These are phyloP conservation scores for Evansstolkia leycettana DNA, from an alignment of 495 filamentous ascomycete genomes.

Conservation along the genomic window DNA sequence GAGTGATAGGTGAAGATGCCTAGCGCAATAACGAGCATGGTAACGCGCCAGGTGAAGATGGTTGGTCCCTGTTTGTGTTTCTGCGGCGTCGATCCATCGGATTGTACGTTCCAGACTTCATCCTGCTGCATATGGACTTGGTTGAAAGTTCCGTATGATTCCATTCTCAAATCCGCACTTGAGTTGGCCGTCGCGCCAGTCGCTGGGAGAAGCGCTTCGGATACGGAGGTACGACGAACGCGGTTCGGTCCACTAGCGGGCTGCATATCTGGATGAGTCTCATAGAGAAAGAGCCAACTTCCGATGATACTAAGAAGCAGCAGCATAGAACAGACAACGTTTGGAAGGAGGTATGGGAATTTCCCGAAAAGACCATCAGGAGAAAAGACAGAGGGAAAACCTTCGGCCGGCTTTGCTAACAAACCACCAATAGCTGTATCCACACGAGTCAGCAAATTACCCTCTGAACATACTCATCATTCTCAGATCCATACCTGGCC, in stretches of 20 bases:
- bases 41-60: conserved; percentile 52
- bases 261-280: conserved; percentile 74
- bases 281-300: conserved; percentile 62
- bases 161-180: conserved; percentile 55
- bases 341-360: conserved; percentile 76
- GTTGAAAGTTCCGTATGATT: conserved; percentile 72
- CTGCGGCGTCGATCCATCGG: conserved; percentile 30
- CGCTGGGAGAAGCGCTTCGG: conserved; percentile 60
- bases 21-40: conserved; percentile 58
- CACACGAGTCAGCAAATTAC: conserved; percentile 8
- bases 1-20: conserved; percentile 80
- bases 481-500: conserved; percentile 42
- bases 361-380: conserved; percentile 50
- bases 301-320: conserved; percentile 61
- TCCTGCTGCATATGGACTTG: conserved; percentile 37
- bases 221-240: conserved; percentile 41
- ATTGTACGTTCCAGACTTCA: conserved; percentile 34
- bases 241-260: conserved; percentile 36
- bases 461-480: conserved; percentile 8
- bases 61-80: conserved; percentile 24
- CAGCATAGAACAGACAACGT: conserved; percentile 60
- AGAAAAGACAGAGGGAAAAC: conserved; percentile 54
- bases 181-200: conserved; percentile 58
- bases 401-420: conserved; percentile 59
- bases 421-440: conserved; percentile 57